Conservation (phyloP, 257 asterid genomes). For the Agastache rugosa region DNA sequence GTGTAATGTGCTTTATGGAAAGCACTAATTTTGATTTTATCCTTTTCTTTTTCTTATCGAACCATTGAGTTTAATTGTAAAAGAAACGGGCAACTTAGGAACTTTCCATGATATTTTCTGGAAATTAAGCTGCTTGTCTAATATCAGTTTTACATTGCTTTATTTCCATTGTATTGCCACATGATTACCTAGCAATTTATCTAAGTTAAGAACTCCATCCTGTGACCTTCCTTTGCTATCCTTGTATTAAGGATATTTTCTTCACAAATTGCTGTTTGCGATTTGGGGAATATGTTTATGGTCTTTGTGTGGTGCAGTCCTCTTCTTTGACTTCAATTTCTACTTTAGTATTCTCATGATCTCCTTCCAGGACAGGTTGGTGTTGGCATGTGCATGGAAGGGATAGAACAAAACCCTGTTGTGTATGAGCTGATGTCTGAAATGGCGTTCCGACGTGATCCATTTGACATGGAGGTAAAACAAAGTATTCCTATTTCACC, state of each 20-base stretch:
- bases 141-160: background rate
- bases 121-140: background rate
- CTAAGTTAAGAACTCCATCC: too few relatives aligned
- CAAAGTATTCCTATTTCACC: background rate
- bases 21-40: background rate
- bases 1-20: conserved; percentile 7
- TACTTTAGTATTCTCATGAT: conserved; percentile 35
- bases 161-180: background rate
- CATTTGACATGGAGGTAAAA: conserved; percentile 68
- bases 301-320: background rate
- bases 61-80: background rate
- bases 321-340: conserved; percentile 29
- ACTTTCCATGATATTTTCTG: background rate
- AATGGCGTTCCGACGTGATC: conserved; percentile 84
- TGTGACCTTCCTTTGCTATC: too few relatives aligned
- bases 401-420: conserved; percentile 95
- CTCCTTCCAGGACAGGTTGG: conserved; percentile 68
- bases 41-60: background rate
- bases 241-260: too few relatives aligned
- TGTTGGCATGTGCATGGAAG: conserved; percentile 99
- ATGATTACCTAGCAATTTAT: too few relatives aligned
- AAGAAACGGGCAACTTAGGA: background rate
- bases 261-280: too few relatives aligned
- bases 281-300: background rate
- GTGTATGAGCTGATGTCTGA: conserved; percentile 96